Evolutionary conservation across 169 alveolate species (phyloP), one percentile per base, ranked within the genome.

Genomic region (Eimeria necatrix): DNA sequence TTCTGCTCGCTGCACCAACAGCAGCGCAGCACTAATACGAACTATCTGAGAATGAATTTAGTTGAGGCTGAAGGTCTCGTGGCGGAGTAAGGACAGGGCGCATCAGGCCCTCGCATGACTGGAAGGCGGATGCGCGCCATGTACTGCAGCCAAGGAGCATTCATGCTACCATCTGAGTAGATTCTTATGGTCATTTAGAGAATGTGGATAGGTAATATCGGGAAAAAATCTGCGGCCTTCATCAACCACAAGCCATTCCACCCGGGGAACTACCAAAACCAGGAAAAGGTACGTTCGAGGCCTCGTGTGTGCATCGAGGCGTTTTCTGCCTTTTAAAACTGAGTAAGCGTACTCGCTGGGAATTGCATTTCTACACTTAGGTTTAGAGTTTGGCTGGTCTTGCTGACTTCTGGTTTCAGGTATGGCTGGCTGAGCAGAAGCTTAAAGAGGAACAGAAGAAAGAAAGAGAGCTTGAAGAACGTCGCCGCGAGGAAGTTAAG

Each of bases 361-460:
- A 16, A 4, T 59, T 59, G 16, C 41, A 2, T 32, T 32, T 32
- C 2, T 32, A 32, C 41, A 32, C 41, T 32, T 32, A 32, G 41
- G 41, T 2, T 32, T 32, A 32, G 41, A 32, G 41, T 32, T 32
- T 32, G 41, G 41, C 41, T 32, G 41, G 41, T 32, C 41, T 32
- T 59, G 70, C 12, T 59, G 24, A 16, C n/a, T 59, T 59, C 24
- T 6, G 70, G 70, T 59, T 59, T 26, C 84, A 91, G 95, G 85
- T 91, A 20, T 99, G 99, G 99, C 96, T 98, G 51, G 99, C 99
- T 26, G 99, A 99, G 94, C 98, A 99, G 96, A 98, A 98, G 91
- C 98, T 97, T 95, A 97, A 97, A 95, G 99, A 98, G 53, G 98
- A 97, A 84, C 98, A 98, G 88, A 96, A 97, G 95, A 97, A 98